A percentile compares a stretch with the other conserved stretches of the same genome.
Conservation (phyloP, 371 early-diverging fungal species). For the Mucor velutinosus region DNA sequence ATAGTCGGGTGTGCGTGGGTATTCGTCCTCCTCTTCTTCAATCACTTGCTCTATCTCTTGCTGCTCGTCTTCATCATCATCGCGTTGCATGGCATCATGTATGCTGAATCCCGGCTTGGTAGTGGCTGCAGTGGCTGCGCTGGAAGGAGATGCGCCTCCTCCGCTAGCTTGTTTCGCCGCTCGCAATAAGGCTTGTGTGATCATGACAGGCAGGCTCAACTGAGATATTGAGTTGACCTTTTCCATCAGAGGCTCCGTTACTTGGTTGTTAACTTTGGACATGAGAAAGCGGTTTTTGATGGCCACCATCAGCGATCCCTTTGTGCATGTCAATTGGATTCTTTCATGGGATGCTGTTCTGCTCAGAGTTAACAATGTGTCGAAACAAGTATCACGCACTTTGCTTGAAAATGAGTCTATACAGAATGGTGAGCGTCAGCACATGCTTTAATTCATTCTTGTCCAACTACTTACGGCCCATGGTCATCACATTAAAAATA, state of each 20-base stretch:
- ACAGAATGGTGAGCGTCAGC: not conserved
- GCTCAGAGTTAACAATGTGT: conserved; percentile 32
- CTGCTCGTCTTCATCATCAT: not conserved
- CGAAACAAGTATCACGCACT: conserved; percentile 37
- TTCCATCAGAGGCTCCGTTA: conserved; percentile 44
- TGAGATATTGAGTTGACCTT: conserved; percentile 25
- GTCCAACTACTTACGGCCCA: conserved; percentile 31
- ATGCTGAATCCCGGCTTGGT: not conserved
- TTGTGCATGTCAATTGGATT: conserved; percentile 45
- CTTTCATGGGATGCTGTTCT: conserved; percentile 37
- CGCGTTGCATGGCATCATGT: not conserved
- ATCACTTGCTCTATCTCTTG: not conserved
- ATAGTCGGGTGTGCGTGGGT: conserved; percentile 20
- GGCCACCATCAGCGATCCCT: conserved; percentile 35
- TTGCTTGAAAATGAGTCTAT: conserved; percentile 39
- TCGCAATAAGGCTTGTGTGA: conserved; percentile 31
- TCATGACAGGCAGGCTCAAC: conserved; percentile 32
- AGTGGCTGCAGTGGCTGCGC: not conserved
- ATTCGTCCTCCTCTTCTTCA: conserved; percentile 6
- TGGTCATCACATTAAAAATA: conserved; percentile 48
- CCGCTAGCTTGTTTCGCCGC: not conserved
- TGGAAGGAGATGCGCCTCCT: not conserved
- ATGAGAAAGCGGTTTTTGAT: conserved; percentile 38
- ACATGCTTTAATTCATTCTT: not conserved
- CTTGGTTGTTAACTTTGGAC: conserved; percentile 34